Percentiles rank a stretch among this genome's conserved stretches.
phyloP scores from a whole-genome alignment of 2,329 filamentous ascomycete species.

The Ceratocystis lukuohia region DNA sequence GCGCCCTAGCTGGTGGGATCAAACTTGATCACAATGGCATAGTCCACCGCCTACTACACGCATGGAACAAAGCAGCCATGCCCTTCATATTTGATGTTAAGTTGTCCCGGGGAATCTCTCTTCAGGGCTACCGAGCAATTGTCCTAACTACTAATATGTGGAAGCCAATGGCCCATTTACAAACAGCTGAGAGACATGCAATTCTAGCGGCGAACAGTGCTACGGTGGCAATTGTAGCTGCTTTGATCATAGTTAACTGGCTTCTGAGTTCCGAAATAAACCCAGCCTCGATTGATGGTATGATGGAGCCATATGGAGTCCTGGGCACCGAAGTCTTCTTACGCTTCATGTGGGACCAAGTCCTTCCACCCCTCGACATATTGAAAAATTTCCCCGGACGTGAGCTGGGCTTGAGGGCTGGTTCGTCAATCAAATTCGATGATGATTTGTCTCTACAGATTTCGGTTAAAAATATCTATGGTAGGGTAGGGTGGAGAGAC shows the following conservation, averaged over 20 bases:
- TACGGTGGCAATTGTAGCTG: conserved; percentile 3
- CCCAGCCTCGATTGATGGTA: background rate
- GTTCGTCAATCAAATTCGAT: conserved; percentile 1
- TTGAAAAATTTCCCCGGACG: conserved; percentile 7
- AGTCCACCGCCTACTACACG: background rate
- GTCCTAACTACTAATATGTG: conserved; percentile 7
- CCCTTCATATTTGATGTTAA: conserved; percentile 13
- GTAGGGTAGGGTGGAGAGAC: background rate
- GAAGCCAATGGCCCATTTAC: background rate
- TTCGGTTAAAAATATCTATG: background rate
- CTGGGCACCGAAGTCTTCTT: conserved; percentile 12
- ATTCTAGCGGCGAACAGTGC: background rate
- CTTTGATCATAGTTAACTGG: conserved; percentile 12
- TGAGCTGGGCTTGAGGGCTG: conserved; percentile 1
- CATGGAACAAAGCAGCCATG: conserved; percentile 7
- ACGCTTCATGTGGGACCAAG: conserved; percentile 14
- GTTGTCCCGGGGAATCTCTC: conserved; percentile 3
- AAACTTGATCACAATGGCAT: background rate
- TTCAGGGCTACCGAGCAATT: conserved; percentile 11
- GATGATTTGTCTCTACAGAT: background rate
- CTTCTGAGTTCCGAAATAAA: background rate
- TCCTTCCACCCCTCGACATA: conserved; percentile 1
- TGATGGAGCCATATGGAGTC: background rate
- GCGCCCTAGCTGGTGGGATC: background rate
- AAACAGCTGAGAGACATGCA: background rate